phyloP scores from a whole-genome alignment of 2,329 filamentous ascomycete species.

The Didymella pinodella region DNA sequence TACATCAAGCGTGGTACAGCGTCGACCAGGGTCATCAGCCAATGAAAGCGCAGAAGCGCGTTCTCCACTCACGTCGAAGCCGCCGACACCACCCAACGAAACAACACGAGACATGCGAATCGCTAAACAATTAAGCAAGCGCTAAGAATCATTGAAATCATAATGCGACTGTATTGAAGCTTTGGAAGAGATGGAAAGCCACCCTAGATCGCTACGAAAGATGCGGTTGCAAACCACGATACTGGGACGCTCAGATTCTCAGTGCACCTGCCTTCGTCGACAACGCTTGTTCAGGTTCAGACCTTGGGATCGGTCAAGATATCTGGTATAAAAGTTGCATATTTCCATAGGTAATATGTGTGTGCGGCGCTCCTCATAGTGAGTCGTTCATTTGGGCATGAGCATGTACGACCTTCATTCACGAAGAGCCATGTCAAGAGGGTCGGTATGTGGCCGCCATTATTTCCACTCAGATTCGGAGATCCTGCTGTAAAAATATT shows the following conservation, averaged over 20 bases:
- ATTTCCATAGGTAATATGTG: not conserved
- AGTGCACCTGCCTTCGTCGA: not conserved
- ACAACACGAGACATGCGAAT: constrained; percentile 22
- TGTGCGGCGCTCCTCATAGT: not conserved
- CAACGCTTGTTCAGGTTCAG: not conserved
- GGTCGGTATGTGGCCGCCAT: not conserved
- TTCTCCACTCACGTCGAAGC: constrained; percentile 32
- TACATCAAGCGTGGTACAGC: constrained; percentile 35
- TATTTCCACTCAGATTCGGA: not conserved
- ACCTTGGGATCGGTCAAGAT: too few species aligned
- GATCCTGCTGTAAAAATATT: not conserved
- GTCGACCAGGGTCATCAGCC: constrained; percentile 26
- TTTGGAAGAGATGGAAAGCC: not conserved
- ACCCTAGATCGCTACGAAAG: not conserved
- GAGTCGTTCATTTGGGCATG: not conserved
- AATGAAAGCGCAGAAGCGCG: constrained; percentile 37
- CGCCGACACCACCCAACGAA: constrained; percentile 41
- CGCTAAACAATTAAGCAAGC: constrained; percentile 23
- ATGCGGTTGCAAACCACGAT: not conserved
- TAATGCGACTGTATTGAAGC: not conserved
- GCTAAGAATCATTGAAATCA: constrained; percentile 21
- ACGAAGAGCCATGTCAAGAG: not conserved
- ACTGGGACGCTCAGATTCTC: not conserved
- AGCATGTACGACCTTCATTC: too few species aligned
- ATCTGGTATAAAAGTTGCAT: not conserved